These are phyloP conservation scores for Aureobasidium sp. DNA, from an alignment of 2,329 filamentous ascomycete genomes.

Conservation along the genomic window DNA sequence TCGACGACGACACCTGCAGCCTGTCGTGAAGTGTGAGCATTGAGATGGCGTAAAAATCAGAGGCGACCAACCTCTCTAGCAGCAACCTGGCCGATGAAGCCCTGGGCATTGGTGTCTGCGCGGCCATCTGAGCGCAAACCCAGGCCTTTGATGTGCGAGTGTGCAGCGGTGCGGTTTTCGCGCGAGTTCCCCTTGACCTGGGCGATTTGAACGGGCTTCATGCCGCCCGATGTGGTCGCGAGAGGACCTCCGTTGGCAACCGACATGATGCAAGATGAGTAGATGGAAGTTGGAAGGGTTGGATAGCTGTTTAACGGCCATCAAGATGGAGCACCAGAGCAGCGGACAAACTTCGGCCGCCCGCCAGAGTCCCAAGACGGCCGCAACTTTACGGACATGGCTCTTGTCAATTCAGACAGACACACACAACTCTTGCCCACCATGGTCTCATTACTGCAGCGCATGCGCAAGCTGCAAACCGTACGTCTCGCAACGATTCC, in stretches of 20 bases:
- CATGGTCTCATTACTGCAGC: slow-evolving; percentile 56
- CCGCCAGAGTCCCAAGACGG: background rate
- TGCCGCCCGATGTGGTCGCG: slow-evolving; percentile 21
- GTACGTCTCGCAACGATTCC: slow-evolving; percentile 43
- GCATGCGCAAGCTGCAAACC: slow-evolving; percentile 66
- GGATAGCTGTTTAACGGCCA: background rate
- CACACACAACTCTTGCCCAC: slow-evolving; percentile 18
- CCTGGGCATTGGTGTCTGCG: slow-evolving; percentile 70
- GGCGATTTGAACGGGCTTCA: slow-evolving; percentile 29
- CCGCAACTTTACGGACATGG: background rate
- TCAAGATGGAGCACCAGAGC: background rate
- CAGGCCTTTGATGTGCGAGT: slow-evolving; percentile 96
- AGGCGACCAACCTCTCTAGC: slow-evolving; percentile 58
- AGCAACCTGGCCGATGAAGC: slow-evolving; percentile 82
- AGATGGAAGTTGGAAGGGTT: background rate
- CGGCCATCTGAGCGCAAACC: slow-evolving; percentile 80
- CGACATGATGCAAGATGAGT: slow-evolving; percentile 9
- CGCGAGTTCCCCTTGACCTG: slow-evolving; percentile 43
- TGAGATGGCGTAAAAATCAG: background rate
- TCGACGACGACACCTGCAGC: slow-evolving; percentile 95
- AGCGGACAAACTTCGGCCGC: background rate
- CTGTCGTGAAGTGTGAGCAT: slow-evolving; percentile 28
- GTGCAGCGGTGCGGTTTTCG: slow-evolving; percentile 91
- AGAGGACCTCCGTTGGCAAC: slow-evolving; percentile 9
- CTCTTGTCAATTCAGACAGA: background rate